Evolutionary conservation across 2,329 filamentous ascomycete species (phyloP).

Genomic region (Pseudogymnoascus sp.): DNA sequence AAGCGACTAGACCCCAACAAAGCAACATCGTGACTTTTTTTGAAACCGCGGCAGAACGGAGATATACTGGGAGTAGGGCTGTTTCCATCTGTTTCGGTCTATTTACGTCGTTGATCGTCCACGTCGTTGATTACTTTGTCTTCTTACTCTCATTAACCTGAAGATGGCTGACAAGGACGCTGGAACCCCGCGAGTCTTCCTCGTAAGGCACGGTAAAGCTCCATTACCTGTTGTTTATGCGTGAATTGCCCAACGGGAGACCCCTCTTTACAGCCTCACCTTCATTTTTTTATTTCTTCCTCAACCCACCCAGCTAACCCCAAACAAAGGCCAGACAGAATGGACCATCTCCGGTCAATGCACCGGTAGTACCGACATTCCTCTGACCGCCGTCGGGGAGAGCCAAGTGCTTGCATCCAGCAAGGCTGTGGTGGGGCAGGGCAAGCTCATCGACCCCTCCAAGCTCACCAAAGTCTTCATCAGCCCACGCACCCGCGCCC

Average conservation of each 20-base stretch:
- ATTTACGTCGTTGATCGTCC: not conserved
- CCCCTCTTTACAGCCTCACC: not conserved
- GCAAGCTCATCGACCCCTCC: constrained; percentile 72
- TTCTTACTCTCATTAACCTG: not conserved
- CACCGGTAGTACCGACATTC: constrained; percentile 79
- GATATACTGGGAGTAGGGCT: not conserved
- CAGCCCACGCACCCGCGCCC: constrained; percentile 74
- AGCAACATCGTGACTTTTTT: not conserved
- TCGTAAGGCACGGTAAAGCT: constrained; percentile 64
- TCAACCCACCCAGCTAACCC: not conserved
- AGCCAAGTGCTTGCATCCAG: constrained; percentile 69
- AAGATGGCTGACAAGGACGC: constrained; percentile 3
- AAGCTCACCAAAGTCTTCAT: constrained; percentile 52
- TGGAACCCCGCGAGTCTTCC: constrained; percentile 62
- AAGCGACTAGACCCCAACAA: not conserved
- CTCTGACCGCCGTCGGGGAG: constrained; percentile 73
- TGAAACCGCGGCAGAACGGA: not conserved
- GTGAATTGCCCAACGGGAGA: not conserved
- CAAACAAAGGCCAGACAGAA: constrained; percentile 57
- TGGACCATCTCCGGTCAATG: constrained; percentile 84
- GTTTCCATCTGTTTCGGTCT: not conserved
- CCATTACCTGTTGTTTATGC: not conserved
- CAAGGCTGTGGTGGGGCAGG: constrained; percentile 70
- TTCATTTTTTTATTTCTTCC: not conserved
- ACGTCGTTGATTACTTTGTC: not conserved